Evolutionary conservation across 495 filamentous ascomycete genomes (phyloP), one percentile per base, ranked within the genome.

Genomic region (Neurospora hispaniola): DNA sequence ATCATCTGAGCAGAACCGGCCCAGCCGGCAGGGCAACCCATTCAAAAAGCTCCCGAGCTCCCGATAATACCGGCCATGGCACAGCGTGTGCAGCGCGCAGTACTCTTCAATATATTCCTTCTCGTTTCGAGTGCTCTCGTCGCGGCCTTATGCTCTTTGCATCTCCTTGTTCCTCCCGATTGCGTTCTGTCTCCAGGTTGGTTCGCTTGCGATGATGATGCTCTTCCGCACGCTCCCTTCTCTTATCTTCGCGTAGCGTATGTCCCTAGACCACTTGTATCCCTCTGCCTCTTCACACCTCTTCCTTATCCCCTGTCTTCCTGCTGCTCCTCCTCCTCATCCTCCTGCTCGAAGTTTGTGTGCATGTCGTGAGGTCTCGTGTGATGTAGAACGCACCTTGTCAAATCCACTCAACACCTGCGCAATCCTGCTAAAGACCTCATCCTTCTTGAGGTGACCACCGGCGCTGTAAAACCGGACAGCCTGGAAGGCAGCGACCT

Each of bases 401-500:
- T 99, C 96, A 84, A 98, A 99, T 81, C 92, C 93, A 81, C 91
- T 91, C 82, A 99, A 83, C 73, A 99, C 87, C 84, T 92, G 90
- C 83, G 97, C 88, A 88, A 99, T 98, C 78, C 96, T 90, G 69
- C 92, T 92, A 83, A 97, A 91, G 73, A 98, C 91, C 82, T 98
- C 94, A 11, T 88, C 85, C 87, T 93, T 92, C 73, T 87, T 84
- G 59, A 98, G 85, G 59, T 89, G 90, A 72, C 90, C 89, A 66
- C 87, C 89, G 62, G 96, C 92, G 69, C 94, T 94, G 86, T 99
- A 99, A 85, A 88, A 90, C 80, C 96, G 88, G 77, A 92, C 83
- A 73, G 86, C 86, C 80, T 88, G 87, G 80, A 87, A 85, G 73
- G 82, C 84, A 72, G 82, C 82, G 73, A 82, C 78, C 73, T 80